These are phyloP conservation scores for Apiotrichum mycotoxinovorans DNA, from an alignment of 1,284 basidiomycete species.

Conservation along the genomic window DNA sequence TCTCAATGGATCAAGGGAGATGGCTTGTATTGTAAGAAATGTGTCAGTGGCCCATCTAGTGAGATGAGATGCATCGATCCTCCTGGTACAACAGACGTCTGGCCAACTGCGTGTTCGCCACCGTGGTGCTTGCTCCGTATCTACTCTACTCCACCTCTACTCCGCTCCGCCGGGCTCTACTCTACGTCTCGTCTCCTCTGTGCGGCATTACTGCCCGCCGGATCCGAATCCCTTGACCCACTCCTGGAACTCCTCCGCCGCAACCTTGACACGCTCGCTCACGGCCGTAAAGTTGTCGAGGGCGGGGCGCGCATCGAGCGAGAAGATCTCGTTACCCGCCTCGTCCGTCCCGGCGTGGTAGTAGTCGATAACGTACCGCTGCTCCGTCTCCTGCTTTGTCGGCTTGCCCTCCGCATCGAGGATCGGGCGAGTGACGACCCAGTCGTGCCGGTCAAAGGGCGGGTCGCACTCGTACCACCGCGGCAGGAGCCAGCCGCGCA, in stretches of 20 bases:
- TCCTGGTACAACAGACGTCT: neutral
- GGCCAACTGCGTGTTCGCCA: neutral
- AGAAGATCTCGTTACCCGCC: slow-evolving; percentile 86
- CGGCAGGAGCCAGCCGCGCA: slow-evolving; percentile 83
- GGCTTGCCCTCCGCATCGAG: slow-evolving; percentile 57
- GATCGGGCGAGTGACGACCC: slow-evolving; percentile 75
- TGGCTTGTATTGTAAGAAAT: no score
- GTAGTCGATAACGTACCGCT: slow-evolving; percentile 95
- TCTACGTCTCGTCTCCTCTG: neutral
- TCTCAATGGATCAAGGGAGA: no score
- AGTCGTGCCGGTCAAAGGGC: slow-evolving; percentile 98
- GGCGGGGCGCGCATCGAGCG: slow-evolving; percentile 85
- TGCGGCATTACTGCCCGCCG: neutral
- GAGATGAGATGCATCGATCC: neutral
- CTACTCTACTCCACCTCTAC: neutral
- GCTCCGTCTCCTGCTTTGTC: slow-evolving; percentile 41
- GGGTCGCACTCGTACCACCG: slow-evolving; percentile 80
- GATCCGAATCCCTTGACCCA: slow-evolving; percentile 1
- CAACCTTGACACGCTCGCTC: slow-evolving; percentile 65
- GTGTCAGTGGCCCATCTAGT: neutral
- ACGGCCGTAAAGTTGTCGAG: slow-evolving; percentile 72
- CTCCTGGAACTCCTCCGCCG: slow-evolving; percentile 61
- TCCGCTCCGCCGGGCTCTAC: neutral
- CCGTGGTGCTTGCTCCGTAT: neutral
- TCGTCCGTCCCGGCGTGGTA: slow-evolving; percentile 81